Conservation (phyloP, 1,284 basidiomycete genomes). For the Pseudozyma flocculosa region DNA sequence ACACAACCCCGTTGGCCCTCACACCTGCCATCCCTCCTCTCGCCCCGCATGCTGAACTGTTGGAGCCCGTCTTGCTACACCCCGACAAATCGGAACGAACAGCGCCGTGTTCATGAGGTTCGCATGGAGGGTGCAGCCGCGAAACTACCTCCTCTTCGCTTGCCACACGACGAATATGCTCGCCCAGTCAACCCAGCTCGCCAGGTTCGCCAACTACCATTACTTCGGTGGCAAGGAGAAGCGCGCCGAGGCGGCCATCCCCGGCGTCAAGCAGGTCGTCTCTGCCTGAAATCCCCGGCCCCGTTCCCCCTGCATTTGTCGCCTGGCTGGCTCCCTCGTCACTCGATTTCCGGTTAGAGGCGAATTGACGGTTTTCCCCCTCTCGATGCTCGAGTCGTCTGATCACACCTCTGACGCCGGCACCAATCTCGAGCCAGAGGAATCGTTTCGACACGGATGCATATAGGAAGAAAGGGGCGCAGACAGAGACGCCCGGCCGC, state of each 20-base stretch:
- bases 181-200: slow-evolving; percentile 45
- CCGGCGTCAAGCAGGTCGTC: slow-evolving; percentile 11
- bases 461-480: too few species aligned
- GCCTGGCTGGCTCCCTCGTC: slow-evolving; percentile 4
- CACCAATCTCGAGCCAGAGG: too few species aligned
- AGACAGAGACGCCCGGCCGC: too few species aligned
- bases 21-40: background rate
- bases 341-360: background rate
- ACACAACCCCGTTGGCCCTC: background rate
- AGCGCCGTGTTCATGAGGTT: slow-evolving; percentile 55
- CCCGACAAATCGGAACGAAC: background rate
- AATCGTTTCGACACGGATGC: too few species aligned
- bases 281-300: slow-evolving; percentile 13
- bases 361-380: too few species aligned
- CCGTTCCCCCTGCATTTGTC: background rate
- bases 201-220: slow-evolving; percentile 47
- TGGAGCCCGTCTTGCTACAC: too few species aligned
- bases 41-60: too few species aligned
- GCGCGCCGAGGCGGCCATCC: slow-evolving; percentile 6
- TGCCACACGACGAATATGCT: slow-evolving; percentile 54
- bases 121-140: slow-evolving; percentile 54
- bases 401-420: too few species aligned
- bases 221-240: slow-evolving; percentile 46
- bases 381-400: too few species aligned
- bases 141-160: slow-evolving; percentile 55